Evolutionary conservation across 805 yeast genomes (phyloP).

Genomic region (Babjeviella inositovora): DNA sequence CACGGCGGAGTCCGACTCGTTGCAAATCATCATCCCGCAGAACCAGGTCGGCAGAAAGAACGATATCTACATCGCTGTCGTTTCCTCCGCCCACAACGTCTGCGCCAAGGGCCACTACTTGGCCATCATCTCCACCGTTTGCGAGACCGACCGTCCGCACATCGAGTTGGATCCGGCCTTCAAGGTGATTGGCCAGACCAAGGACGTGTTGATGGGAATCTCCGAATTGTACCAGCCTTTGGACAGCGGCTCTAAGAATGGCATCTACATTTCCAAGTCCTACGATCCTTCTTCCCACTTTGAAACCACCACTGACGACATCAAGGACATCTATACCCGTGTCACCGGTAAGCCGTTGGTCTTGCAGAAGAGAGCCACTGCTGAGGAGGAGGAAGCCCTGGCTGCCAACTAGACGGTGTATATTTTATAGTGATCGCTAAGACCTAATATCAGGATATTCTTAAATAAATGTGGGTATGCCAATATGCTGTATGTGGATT

Average conservation of each 20-base stretch:
- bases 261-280: slow-evolving; percentile 71
- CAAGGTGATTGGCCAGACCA: slow-evolving; percentile 64
- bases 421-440: too few species aligned
- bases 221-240: slow-evolving; percentile 81
- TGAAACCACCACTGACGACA: slow-evolving; percentile 92
- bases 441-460: too few species aligned
- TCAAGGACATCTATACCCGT: slow-evolving; percentile 83
- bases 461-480: too few species aligned
- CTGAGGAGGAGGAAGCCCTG: slow-evolving; percentile 41
- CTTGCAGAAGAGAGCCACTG: slow-evolving; percentile 57
- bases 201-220: slow-evolving; percentile 86
- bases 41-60: slow-evolving; percentile 86
- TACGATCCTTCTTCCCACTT: slow-evolving; percentile 94
- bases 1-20: slow-evolving; percentile 71
- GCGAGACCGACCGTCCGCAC: slow-evolving; percentile 89
- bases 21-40: slow-evolving; percentile 92
- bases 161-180: slow-evolving; percentile 88
- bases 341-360: slow-evolving; percentile 87
- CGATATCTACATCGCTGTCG: slow-evolving; percentile 86
- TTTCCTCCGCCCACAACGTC: slow-evolving; percentile 82
- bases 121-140: slow-evolving; percentile 87
- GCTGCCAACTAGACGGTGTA: too few species aligned
- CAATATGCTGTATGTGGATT: too few species aligned
- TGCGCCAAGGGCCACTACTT: slow-evolving; percentile 78
- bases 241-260: slow-evolving; percentile 68